phyloP scores from a whole-genome alignment of 345 rosid species.

The Camelina neglecta region DNA sequence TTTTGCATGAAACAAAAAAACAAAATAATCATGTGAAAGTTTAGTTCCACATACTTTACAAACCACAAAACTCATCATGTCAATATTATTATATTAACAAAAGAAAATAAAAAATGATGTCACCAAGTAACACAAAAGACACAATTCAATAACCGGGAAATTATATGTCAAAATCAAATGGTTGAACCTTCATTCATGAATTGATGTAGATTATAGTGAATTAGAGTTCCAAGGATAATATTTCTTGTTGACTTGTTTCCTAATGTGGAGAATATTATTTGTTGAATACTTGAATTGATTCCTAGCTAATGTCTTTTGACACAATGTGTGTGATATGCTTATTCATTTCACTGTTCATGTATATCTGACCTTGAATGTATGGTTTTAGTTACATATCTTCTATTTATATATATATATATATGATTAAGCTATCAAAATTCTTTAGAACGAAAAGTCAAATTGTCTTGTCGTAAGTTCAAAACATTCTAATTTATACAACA shows the following conservation, averaged over 20 bases:
- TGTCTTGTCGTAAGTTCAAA: background rate
- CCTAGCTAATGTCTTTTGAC: background rate
- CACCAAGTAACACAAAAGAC: too few relatives aligned
- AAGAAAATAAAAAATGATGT: too few relatives aligned
- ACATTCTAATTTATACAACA: background rate
- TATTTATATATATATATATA: background rate
- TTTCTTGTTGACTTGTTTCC: too few relatives aligned
- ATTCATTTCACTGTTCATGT: background rate
- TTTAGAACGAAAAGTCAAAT: background rate
- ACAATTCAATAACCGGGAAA: too few relatives aligned
- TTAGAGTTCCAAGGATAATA: background rate
- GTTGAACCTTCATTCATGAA: background rate
- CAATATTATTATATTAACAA: too few relatives aligned
- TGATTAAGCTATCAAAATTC: background rate
- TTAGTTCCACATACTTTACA: too few relatives aligned
- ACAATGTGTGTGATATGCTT: background rate
- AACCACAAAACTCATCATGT: too few relatives aligned
- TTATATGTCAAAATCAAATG: background rate
- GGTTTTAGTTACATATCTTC: too few relatives aligned
- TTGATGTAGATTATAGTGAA: background rate
- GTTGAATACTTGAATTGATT: background rate
- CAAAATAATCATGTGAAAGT: too few relatives aligned
- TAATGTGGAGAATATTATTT: background rate
- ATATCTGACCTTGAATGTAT: background rate
- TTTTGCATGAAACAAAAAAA: too few relatives aligned